Percentiles rank a stretch among this genome's conserved stretches.
phyloP scores from a whole-genome alignment of 352 stramenopile species.

The Phytopythium ostracodes region DNA sequence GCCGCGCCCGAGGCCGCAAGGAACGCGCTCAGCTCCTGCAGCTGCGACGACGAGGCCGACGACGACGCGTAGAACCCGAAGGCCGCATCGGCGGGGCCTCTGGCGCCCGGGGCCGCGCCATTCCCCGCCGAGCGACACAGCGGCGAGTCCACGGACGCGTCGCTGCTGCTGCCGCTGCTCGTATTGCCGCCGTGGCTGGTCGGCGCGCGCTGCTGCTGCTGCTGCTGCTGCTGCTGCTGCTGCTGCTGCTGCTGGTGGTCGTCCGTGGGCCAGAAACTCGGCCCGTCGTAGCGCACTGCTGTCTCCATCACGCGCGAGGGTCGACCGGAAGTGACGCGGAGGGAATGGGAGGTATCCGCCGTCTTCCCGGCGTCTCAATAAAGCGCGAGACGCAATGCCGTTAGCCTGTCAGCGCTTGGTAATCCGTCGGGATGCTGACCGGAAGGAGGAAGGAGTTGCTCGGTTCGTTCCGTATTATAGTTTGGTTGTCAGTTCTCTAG shows the following conservation, averaged over 20 bases:
- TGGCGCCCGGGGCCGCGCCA: too few relatives aligned
- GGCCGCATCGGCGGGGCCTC: background rate
- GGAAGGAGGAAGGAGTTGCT: too few relatives aligned
- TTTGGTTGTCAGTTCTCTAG: background rate
- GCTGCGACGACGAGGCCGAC: slow-evolving; percentile 7
- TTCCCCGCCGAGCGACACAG: too few relatives aligned
- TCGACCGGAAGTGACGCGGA: background rate
- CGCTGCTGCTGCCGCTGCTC: background rate
- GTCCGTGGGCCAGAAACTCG: slow-evolving; percentile 7
- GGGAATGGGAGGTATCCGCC: background rate
- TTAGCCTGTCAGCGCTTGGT: background rate
- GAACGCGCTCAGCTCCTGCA: slow-evolving; percentile 31
- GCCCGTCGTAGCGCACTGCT: background rate
- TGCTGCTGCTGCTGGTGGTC: background rate
- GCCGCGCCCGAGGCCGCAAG: slow-evolving; percentile 12
- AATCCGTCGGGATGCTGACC: background rate
- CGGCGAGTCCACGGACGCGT: background rate
- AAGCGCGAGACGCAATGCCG: background rate
- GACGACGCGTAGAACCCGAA: background rate
- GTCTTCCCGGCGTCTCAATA: background rate
- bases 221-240: too few relatives aligned
- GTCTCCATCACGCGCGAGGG: background rate
- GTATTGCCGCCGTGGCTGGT: background rate
- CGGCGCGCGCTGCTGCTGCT: background rate
- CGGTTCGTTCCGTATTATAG: background rate